Evolutionary conservation across 495 filamentous ascomycete species (phyloP), one percentile per base, ranked within the genome.

Genomic region (Talaromyces nanjingensis): DNA sequence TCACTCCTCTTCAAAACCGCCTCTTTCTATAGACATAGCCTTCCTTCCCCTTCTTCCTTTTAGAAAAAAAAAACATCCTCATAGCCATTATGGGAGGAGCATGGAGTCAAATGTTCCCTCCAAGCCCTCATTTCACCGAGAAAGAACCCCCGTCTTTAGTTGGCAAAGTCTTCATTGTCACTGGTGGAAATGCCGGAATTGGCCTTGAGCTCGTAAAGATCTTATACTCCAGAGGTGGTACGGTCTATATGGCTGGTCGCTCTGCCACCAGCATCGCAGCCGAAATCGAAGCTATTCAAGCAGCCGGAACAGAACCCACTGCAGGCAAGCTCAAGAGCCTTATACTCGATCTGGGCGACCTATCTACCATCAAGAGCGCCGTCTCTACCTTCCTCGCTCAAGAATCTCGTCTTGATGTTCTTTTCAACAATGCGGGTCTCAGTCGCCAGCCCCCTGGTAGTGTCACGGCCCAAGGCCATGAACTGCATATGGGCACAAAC

Each of bases 341-440:
- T 37, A 31, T 70, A 0, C 66, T 84, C 25, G 75, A 81, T 64
- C 73, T 84, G 12, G 66, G 66, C 22, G 79, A 84, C 66, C 67
- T 84, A 18, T 20, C 63, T 6, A 76, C 75, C 22, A 76, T 85
- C 67, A 80, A 80, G 61, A 29, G 62, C 6, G 66, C 75, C 24
- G 82, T 68, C 6, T 65, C 75, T 0, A 65, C 67, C 16, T 84
- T 85, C 69, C 56, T 74, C n/a, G 12, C 18, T 1, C 69, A 69
- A 45, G 80, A 84, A 64, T 34, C 59, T 2, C 64, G 72, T 4
- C 73, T 85, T 29, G 75, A 85, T 72, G 76, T 81, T 55, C 70
- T 85, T 20, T 67, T 72, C 27, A 77, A 82, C 64, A 85, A 84
- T 69, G 82, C 82, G 9, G 83, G 74, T 24, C 73, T 85, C 45